Conservation (phyloP, 1,284 basidiomycete species). For the Tylopilus sp. region DNA sequence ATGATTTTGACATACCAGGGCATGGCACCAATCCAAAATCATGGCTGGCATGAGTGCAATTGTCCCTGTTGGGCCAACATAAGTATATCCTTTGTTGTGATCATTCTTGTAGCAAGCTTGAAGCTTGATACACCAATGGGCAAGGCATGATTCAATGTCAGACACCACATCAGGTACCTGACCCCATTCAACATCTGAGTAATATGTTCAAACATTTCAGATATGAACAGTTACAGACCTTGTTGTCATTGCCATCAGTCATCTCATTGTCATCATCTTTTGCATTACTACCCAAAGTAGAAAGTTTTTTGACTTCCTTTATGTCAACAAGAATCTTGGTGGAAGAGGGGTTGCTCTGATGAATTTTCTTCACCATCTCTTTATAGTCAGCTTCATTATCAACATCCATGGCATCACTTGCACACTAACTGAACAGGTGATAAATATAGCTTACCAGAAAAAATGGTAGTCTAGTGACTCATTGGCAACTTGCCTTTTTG, state of each 20-base stretch:
- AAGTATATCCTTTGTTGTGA: neutral
- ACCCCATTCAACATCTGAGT: too few relatives aligned
- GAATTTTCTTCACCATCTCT: slow-evolving; percentile 8
- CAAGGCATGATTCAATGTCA: neutral
- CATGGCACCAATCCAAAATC: neutral
- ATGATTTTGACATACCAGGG: neutral
- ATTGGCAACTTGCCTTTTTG: neutral
- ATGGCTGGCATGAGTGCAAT: neutral
- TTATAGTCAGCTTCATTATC: neutral
- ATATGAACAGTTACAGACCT: too few relatives aligned
- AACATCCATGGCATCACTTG: neutral
- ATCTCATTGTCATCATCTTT: neutral
- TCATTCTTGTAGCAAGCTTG: neutral
- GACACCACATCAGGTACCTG: too few relatives aligned
- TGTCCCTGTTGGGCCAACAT: neutral
- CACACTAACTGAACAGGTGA: neutral
- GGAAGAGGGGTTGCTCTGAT: neutral
- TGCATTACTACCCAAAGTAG: too few relatives aligned
- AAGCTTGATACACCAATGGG: neutral
- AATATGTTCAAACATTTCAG: too few relatives aligned
- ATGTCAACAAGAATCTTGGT: slow-evolving; percentile 1
- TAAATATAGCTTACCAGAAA: neutral
- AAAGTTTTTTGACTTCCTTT: neutral
- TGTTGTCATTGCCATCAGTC: too few relatives aligned
- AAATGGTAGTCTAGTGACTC: too few relatives aligned